These are phyloP conservation scores for Aureobasidium sp. DNA, from an alignment of 2,329 filamentous ascomycete genomes.

Conservation along the genomic window DNA sequence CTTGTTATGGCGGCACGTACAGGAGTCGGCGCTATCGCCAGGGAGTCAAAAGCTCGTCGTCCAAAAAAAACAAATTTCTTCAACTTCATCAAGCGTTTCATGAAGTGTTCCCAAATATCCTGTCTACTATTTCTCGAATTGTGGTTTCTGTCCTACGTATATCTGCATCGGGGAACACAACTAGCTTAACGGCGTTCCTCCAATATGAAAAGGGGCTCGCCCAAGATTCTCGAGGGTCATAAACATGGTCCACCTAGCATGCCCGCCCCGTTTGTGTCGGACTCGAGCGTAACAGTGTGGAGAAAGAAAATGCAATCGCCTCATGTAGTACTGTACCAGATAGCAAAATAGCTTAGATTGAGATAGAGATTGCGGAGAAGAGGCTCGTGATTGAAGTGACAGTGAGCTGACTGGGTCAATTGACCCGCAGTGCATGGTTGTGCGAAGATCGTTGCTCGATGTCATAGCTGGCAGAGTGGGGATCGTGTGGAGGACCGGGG, in stretches of 20 bases:
- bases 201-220: neutral
- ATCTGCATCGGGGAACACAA: neutral
- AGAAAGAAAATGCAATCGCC: constrained; percentile 1
- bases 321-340: neutral
- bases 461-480: constrained; percentile 1
- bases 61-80: constrained; percentile 16
- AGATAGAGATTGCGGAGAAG: neutral
- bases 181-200: neutral
- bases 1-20: constrained; percentile 17
- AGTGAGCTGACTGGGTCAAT: neutral
- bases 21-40: constrained; percentile 17
- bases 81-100: constrained; percentile 13
- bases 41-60: constrained; percentile 15
- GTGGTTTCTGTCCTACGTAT: neutral
- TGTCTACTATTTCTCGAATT: neutral
- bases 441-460: constrained; percentile 6
- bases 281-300: neutral
- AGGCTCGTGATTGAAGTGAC: neutral
- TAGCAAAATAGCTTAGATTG: neutral
- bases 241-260: neutral
- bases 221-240: neutral
- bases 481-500: neutral
- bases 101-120: neutral
- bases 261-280: neutral
- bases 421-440: neutral